phyloP scores from a whole-genome alignment of 495 filamentous ascomycete species.

The Aspergillus bertholletiae region DNA sequence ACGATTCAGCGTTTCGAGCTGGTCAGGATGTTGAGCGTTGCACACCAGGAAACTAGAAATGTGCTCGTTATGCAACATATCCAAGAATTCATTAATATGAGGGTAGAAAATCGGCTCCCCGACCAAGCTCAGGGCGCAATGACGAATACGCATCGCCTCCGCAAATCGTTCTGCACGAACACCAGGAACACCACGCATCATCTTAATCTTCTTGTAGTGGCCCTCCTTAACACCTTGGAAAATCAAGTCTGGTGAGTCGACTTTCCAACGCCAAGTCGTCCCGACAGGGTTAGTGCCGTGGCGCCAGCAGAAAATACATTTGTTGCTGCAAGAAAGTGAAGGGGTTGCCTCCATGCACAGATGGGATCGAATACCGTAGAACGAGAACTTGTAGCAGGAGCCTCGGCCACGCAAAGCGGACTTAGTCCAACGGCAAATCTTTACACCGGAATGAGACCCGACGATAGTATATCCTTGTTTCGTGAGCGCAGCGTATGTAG shows the following conservation, averaged over 20 bases:
- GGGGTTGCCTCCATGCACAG: conserved; percentile 98
- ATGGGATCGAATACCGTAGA: conserved; percentile 94
- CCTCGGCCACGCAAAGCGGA: conserved; percentile 93
- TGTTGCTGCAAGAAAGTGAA: conserved; percentile 92
- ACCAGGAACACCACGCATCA: conserved; percentile 89
- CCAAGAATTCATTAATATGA: conserved; percentile 87
- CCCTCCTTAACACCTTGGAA: conserved; percentile 85
- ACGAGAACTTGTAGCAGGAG: conserved; percentile 94
- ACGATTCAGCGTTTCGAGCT: conserved; percentile 72
- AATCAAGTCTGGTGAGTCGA: conserved; percentile 84
- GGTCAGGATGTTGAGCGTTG: conserved; percentile 96
- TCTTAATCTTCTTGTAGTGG: conserved; percentile 96
- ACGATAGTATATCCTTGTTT: conserved; percentile 97
- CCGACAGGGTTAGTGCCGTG: conserved; percentile 97
- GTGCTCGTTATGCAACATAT: conserved; percentile 74
- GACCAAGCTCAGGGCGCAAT: conserved; percentile 87
- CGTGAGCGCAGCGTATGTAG: conserved; percentile 81
- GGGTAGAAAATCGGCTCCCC: conserved; percentile 98
- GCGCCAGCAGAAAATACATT: conserved; percentile 98
- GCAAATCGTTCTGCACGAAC: conserved; percentile 87
- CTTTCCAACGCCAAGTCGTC: conserved; percentile 93
- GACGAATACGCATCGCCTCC: conserved; percentile 87
- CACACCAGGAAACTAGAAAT: conserved; percentile 95
- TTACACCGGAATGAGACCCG: conserved; percentile 92
- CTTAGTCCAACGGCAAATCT: conserved; percentile 98